These are phyloP conservation scores for Aegilops speltoides DNA, from an alignment of 176 grass and related monocot species.

Conservation along the genomic window DNA sequence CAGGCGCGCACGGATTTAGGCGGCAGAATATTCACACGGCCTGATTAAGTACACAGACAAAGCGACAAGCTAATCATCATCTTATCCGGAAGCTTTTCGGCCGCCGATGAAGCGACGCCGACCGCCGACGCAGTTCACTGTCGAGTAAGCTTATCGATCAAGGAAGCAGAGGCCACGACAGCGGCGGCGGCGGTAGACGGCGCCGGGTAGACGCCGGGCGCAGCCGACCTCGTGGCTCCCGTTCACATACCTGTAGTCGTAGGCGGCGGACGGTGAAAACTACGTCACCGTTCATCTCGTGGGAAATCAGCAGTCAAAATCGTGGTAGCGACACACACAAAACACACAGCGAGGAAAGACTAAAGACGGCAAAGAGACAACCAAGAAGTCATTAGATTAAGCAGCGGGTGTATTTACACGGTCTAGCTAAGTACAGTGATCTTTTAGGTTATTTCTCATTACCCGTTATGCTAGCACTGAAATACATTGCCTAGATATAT, in stretches of 20 bases:
- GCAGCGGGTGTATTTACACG: too few species aligned
- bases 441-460: too few species aligned
- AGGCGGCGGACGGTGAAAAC: background rate
- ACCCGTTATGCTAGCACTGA: too few species aligned
- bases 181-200: background rate
- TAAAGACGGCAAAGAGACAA: too few species aligned
- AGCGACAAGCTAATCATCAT: background rate
- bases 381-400: too few species aligned
- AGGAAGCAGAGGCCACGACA: background rate
- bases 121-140: background rate
- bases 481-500: too few species aligned
- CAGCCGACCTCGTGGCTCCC: background rate
- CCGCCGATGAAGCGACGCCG: background rate
- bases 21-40: background rate
- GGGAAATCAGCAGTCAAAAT: background rate
- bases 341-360: background rate
- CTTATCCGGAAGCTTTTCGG: background rate
- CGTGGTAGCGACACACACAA: background rate
- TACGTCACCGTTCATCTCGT: background rate
- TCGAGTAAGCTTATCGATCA: background rate
- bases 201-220: background rate
- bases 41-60: background rate
- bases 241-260: background rate
- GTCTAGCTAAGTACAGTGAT: too few species aligned
- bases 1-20: too few species aligned